Conservation (phyloP, 352 stramenopile genomes). For the Pythium myriotylum region DNA sequence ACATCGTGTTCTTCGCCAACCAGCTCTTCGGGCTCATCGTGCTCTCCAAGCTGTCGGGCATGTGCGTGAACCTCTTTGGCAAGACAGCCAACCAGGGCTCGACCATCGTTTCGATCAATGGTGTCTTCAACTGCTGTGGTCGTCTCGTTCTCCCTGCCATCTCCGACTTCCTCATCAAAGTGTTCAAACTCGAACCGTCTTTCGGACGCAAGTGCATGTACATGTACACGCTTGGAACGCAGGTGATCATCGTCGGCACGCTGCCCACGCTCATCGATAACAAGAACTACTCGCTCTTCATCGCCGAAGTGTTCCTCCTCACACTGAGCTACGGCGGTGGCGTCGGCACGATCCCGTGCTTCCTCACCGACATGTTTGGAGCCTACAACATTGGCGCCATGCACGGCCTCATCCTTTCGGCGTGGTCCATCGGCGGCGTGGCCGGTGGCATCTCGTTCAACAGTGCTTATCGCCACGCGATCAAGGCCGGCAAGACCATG, state of each 20-base stretch:
- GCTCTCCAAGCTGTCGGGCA: slow-evolving; percentile 46
- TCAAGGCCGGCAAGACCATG: slow-evolving; percentile 33
- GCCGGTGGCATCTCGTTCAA: slow-evolving; percentile 76
- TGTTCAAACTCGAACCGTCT: slow-evolving; percentile 47
- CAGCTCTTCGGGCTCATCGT: slow-evolving; percentile 44
- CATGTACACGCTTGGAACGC: slow-evolving; percentile 55
- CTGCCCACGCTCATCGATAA: slow-evolving; percentile 61
- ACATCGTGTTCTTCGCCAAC: slow-evolving; percentile 46
- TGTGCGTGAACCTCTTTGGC: slow-evolving; percentile 53
- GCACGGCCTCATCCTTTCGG: slow-evolving; percentile 73
- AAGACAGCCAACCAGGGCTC: slow-evolving; percentile 35
- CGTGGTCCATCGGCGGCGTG: slow-evolving; percentile 78
- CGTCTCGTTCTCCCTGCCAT: slow-evolving; percentile 45
- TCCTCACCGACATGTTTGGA: slow-evolving; percentile 84
- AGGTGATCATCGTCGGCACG: slow-evolving; percentile 66
- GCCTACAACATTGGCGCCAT: slow-evolving; percentile 81
- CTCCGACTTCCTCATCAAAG: slow-evolving; percentile 45
- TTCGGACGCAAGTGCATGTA: slow-evolving; percentile 58
- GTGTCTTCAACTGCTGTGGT: slow-evolving; percentile 55
- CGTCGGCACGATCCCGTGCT: slow-evolving; percentile 72
- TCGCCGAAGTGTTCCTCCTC: slow-evolving; percentile 62
- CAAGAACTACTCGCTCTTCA: slow-evolving; percentile 57
- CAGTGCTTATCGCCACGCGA: slow-evolving; percentile 43
- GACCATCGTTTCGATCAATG: slow-evolving; percentile 53
- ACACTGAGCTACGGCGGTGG: slow-evolving; percentile 72